Base-by-base conservation (phyloP, 116 monocot genomes). In the Thalassia testudinum region DNA sequence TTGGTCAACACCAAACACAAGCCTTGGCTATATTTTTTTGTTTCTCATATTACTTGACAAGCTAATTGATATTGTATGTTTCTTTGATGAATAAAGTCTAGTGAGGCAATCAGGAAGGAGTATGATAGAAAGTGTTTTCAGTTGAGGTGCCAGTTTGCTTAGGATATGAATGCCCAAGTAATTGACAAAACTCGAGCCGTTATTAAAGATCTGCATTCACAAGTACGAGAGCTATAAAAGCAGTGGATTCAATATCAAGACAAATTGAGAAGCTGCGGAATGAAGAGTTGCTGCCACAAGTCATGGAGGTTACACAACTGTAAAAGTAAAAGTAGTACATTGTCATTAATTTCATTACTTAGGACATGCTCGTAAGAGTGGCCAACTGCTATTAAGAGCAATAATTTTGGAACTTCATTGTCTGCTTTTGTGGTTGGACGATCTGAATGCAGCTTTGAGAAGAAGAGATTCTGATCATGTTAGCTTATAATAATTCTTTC, bases 251-350 rank as follows among this genome's bases (percentile, higher is more conserved):
- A 23, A 91, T 91, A 50, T 78, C 91, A 15, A 81, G 54, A 51
- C 58, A 65, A 48, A 85, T 81, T 18, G 85, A 85, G 71, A 81
- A 64, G 56, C 34, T 91, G 47, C 58, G 91, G 22, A 85, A 91
- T 63, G 78, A 81, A 51, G 91, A 91, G 58, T 48, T 91, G 53
- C 71, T 76, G 48, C 81, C 91, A 55, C 91, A 91, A 59, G 76
- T 91, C 12, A 12, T 76, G 24, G 91, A 91, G 65, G 66, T 91
- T 22, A 54, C 76, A 26, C 70, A 82, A 58, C 78, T 81, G 80
- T 89, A 78, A n/a, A n/a, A 65, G 59, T 34, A 34, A 10, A 3
- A 34, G n/a, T n/a, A n/a, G n/a, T 34, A 3, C 30, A 34, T 10
- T 34, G 30, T 34, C 30, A 5, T 34, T 34, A 5, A 34, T 34